A percentile compares a stretch with the other conserved stretches of the same genome.
Conservation (phyloP, 2,329 filamentous ascomycete species). For the Phaeosphaeriaceae sp. region DNA sequence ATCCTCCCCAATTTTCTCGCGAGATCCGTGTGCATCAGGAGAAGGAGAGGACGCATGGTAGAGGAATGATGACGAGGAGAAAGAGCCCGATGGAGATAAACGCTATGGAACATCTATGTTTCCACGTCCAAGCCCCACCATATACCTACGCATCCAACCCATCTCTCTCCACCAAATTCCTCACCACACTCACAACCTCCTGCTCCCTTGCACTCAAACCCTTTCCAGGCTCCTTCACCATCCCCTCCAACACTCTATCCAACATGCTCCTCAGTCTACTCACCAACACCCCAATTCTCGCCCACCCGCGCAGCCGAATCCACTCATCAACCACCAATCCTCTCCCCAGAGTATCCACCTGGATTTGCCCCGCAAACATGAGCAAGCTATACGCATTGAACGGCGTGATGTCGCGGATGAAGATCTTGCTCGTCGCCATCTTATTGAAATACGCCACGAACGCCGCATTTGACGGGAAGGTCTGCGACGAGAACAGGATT, state of each 20-base stretch:
- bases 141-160: constrained; percentile 69
- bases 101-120: no score
- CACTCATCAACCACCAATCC: constrained; percentile 92
- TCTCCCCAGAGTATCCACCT: constrained; percentile 84
- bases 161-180: constrained; percentile 85
- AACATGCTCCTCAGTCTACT: constrained; percentile 84
- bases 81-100: no score
- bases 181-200: constrained; percentile 77
- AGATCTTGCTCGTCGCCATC: constrained; percentile 90
- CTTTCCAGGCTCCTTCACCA: constrained; percentile 76
- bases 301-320: constrained; percentile 88
- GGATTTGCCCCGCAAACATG: constrained; percentile 84
- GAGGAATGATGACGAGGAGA: no score
- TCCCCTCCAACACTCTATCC: constrained; percentile 80
- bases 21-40: no score
- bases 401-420: constrained; percentile 88
- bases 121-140: neutral
- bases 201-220: constrained; percentile 58
- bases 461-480: constrained; percentile 74
- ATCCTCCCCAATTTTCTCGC: no score
- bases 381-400: constrained; percentile 90
- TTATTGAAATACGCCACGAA: constrained; percentile 92
- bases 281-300: constrained; percentile 88
- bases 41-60: no score
- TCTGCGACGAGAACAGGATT: constrained; percentile 82